Percentiles rank a stretch among this genome's conserved stretches.
These are phyloP conservation scores for Reutealis trisperma DNA, from an alignment of 345 rosid genomes.

Conservation along the genomic window DNA sequence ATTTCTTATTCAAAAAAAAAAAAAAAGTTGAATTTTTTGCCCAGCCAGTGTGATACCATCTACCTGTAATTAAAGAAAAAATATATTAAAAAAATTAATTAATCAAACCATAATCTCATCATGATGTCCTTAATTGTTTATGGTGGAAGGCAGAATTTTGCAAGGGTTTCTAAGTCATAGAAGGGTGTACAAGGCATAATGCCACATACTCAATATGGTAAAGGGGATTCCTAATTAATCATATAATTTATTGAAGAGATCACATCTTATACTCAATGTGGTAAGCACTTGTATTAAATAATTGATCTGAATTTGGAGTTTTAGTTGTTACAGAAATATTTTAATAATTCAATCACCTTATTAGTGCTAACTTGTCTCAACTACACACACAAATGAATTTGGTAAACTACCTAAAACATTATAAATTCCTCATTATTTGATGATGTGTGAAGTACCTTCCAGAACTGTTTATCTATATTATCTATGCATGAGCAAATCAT, in stretches of 20 bases:
- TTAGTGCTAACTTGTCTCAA: constrained; percentile 3
- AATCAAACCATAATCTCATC: background rate
- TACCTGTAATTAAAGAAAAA: background rate
- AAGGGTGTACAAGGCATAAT: background rate
- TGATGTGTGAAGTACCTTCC: background rate
- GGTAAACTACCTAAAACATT: constrained; percentile 15
- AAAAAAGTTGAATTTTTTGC: too few relatives aligned
- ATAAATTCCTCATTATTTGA: background rate
- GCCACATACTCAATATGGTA: background rate
- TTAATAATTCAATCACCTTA: background rate
- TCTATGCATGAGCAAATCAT: too few relatives aligned
- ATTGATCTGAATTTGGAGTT: background rate
- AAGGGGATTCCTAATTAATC: background rate
- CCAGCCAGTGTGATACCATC: too few relatives aligned
- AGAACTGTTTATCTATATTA: background rate
- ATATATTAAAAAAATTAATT: background rate
- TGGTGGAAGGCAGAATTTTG: background rate
- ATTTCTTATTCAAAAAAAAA: too few relatives aligned
- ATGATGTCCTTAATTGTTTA: background rate
- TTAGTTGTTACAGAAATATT: background rate
- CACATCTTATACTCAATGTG: constrained; percentile 1
- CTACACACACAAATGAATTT: constrained; percentile 1
- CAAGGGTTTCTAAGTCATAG: background rate
- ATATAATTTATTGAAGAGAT: background rate
- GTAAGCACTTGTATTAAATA: constrained; percentile 1